Base-by-base conservation (phyloP, 1,284 basidiomycete species). In the Anthracocystis panici-leucophaei region DNA sequence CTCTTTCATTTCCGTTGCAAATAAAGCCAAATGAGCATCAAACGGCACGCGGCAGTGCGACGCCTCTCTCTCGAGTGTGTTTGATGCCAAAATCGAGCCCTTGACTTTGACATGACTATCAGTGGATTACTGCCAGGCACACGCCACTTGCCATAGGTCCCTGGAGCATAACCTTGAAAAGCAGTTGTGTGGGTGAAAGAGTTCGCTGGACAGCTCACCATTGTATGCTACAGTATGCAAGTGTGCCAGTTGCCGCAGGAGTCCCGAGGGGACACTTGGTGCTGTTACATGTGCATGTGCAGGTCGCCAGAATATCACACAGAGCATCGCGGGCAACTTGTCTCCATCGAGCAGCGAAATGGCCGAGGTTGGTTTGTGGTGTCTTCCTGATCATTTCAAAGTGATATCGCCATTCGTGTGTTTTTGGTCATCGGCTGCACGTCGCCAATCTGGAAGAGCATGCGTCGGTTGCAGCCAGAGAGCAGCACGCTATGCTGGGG, bases 231-330 rank as follows among this genome's bases (percentile, higher is more conserved):
- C n/a, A 4, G 7, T 10, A 48, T 48, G 46, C 46, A 48, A 18
- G 14, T 3, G 7, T 29, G 46, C 27, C 16, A 25, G 16, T 7
- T 16, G 18, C 46, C 46, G 18, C 46, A n/a, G 46, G 18, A 29
- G 29, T 12, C 11, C 46, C 46, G 46, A 48, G 10, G 46, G 16
- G 25, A 12, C n/a, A 16, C 2, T 27, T 7, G 14, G 46, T 48
- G 27, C 45, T 25, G 8, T 7, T 29, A 25, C 27, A 27, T n/a
- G 46, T 29, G 46, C 25, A 27, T 48, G 27, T 48, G 46, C 46
- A 48, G 46, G 27, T 48, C 46, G 46, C 18, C 46, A 48, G 46
- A 48, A 29, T n/a, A 14, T 46, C n/a, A 46, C 4, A 27, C 14
- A 29, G 46, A 48, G 5, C 16, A n/a, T 3, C 12, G 18, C 9